Percentiles rank a stretch among this genome's conserved stretches.
These are phyloP conservation scores for Acanthamoeba royreba DNA, from an alignment of 208 protist genomes.

Conservation along the genomic window DNA sequence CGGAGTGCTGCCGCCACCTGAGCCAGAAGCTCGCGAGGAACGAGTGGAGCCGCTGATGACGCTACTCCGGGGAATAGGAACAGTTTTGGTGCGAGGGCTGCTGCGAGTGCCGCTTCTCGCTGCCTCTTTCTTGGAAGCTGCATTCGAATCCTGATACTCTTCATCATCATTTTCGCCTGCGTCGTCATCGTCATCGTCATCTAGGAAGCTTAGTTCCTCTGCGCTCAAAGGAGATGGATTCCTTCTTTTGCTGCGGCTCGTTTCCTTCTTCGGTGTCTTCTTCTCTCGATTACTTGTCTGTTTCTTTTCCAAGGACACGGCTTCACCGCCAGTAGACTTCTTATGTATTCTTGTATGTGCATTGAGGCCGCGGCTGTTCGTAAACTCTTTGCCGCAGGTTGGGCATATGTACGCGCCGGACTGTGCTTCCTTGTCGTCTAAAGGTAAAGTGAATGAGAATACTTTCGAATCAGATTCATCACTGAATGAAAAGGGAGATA, in stretches of 20 bases:
- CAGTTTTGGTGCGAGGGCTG: background rate
- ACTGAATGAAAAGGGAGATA: background rate
- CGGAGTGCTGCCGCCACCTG: background rate
- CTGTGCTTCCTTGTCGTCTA: no score
- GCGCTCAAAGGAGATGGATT: background rate
- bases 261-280: background rate
- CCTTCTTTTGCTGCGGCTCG: background rate
- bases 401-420: background rate
- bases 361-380: background rate
- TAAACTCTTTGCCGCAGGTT: background rate
- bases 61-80: background rate
- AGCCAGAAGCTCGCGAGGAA: background rate
- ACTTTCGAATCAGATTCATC: no score
- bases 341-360: background rate
- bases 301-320: background rate
- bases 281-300: background rate
- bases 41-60: background rate
- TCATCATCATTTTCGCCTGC: background rate
- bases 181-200: background rate
- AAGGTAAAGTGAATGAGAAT: no score
- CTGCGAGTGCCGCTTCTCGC: background rate
- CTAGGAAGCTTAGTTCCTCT: slow-evolving; percentile 12
- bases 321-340: background rate
- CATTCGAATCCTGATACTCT: background rate
- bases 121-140: background rate